A percentile compares a stretch with the other conserved stretches of the same genome.
Evolutionary conservation across 495 filamentous ascomycete species (phyloP).

Genomic region (Penicillium bialowiezense): DNA sequence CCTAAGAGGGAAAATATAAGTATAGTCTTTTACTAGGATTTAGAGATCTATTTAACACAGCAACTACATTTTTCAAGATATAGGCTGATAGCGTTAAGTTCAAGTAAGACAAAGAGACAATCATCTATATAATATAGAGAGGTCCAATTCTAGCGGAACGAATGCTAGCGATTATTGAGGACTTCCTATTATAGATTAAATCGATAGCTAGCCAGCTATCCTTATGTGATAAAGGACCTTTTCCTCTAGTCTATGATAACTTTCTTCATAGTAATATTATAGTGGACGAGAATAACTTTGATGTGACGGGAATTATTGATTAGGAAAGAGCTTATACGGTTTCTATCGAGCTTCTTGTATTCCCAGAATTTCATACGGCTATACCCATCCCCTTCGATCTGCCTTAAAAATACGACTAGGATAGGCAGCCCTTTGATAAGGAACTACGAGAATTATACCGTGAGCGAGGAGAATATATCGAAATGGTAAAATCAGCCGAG

Average conservation of each 20-base stretch:
- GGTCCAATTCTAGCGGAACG: conserved; percentile 1
- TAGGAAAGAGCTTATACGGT: conserved; percentile 31
- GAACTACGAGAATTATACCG: not conserved
- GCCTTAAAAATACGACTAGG: not conserved
- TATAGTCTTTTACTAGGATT: conserved; percentile 7
- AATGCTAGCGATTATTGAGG: conserved; percentile 1
- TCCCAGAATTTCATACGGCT: conserved; percentile 1
- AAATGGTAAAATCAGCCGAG: conserved; percentile 7
- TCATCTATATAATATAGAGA: not conserved
- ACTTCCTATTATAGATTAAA: conserved; percentile 7
- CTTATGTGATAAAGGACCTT: conserved; percentile 3
- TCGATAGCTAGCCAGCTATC: conserved; percentile 6
- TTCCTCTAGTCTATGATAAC: conserved; percentile 23
- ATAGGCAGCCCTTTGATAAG: conserved; percentile 2
- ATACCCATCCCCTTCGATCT: conserved; percentile 1
- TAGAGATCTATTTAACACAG: conserved; percentile 10
- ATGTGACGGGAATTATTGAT: conserved; percentile 30
- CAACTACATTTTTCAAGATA: conserved; percentile 11
- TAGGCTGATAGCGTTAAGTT: conserved; percentile 11
- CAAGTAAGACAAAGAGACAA: conserved; percentile 1
- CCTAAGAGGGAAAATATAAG: conserved; percentile 2
- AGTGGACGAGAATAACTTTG: conserved; percentile 22
- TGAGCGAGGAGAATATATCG: conserved; percentile 7
- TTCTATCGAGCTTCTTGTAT: conserved; percentile 18
- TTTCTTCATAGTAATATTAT: conserved; percentile 36